A percentile compares a stretch with the other conserved stretches of the same genome.
Evolutionary conservation across 1,139 yeast species (phyloP).

Genomic region (Lodderomyces metapsilosis): DNA sequence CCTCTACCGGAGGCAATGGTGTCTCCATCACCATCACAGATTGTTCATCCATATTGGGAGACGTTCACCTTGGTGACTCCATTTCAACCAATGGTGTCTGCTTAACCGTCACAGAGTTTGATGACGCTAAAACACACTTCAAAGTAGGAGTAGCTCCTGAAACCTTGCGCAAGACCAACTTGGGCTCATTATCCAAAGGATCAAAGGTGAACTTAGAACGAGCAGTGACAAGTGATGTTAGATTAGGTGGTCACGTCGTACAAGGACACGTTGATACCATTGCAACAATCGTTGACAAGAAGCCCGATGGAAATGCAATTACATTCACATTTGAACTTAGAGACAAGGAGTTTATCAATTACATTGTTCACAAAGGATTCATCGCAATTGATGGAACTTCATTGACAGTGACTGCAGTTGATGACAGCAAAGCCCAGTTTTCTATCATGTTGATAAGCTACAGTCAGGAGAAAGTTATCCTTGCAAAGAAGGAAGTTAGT

Average conservation of each 20-base stretch:
- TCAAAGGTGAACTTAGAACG: slow-evolving; percentile 82
- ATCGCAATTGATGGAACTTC: slow-evolving; percentile 92
- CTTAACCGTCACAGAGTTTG: slow-evolving; percentile 88
- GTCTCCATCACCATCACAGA: slow-evolving; percentile 67
- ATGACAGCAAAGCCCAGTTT: slow-evolving; percentile 55
- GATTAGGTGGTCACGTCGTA: slow-evolving; percentile 96
- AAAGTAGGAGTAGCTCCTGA: slow-evolving; percentile 94
- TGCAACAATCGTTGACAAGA: slow-evolving; percentile 58
- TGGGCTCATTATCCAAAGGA: slow-evolving; percentile 60
- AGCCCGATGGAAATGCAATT: slow-evolving; percentile 75
- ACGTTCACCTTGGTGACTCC: slow-evolving; percentile 90
- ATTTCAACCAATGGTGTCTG: slow-evolving; percentile 90
- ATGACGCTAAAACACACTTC: slow-evolving; percentile 48
- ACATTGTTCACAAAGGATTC: slow-evolving; percentile 91
- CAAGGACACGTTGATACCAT: slow-evolving; percentile 97
- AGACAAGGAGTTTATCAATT: slow-evolving; percentile 63
- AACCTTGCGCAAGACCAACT: slow-evolving; percentile 76
- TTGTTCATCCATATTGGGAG: slow-evolving; percentile 63
- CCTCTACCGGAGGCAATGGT: slow-evolving; percentile 74
- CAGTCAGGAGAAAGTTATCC: slow-evolving; percentile 79
- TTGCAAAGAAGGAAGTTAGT: slow-evolving; percentile 64
- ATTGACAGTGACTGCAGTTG: slow-evolving; percentile 82
- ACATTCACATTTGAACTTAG: slow-evolving; percentile 71
- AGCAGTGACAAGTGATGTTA: slow-evolving; percentile 76
- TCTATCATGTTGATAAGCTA: slow-evolving; percentile 90